phyloP scores from a whole-genome alignment of 73 alveolate genomes.

The Paramecium caudatum region DNA sequence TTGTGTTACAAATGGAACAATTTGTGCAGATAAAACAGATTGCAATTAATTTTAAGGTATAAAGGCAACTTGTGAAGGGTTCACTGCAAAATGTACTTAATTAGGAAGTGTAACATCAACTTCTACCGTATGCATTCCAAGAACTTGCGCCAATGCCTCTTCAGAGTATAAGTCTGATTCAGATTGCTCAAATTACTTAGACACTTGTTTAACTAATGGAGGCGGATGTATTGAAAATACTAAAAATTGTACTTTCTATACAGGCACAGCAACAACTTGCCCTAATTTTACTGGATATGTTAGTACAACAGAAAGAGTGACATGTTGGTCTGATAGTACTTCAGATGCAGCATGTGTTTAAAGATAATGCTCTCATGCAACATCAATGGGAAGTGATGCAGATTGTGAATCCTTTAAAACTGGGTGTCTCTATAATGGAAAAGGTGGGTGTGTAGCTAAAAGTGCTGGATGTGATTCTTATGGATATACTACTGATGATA shows the following conservation, averaged over 20 bases:
- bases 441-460: constrained; percentile 10
- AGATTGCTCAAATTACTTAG: not conserved
- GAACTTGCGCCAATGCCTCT: not conserved
- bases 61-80: too few species aligned
- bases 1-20: not conserved
- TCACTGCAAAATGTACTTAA: too few species aligned
- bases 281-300: not conserved
- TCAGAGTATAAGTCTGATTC: not conserved
- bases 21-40: not conserved
- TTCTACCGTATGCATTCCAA: not conserved
- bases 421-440: not conserved
- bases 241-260: too few species aligned
- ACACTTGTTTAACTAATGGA: not conserved
- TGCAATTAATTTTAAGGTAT: too few species aligned
- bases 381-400: not conserved
- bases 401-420: not conserved
- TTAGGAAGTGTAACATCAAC: not conserved
- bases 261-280: constrained; percentile 14
- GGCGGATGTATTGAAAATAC: not conserved
- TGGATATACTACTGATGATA: not conserved
- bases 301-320: not conserved
- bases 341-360: not conserved
- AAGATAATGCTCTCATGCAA: too few species aligned
- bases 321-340: not conserved
- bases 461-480: constrained; percentile 18